A percentile compares a stretch with the other conserved stretches of the same genome.
Evolutionary conservation across 805 yeast species (phyloP).

Genomic region (Nakazawaea anatomiae): DNA sequence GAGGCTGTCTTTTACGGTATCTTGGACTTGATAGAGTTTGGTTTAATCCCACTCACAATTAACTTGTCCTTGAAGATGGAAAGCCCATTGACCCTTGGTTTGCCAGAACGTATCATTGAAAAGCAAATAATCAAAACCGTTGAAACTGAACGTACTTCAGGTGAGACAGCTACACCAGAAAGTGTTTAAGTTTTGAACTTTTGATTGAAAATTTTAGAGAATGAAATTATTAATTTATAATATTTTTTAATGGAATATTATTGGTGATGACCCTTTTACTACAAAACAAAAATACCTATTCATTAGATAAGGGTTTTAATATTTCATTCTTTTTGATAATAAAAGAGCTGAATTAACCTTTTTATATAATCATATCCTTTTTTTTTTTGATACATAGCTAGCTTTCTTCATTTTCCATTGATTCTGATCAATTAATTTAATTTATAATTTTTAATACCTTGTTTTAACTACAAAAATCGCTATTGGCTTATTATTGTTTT

Average conservation of each 20-base stretch:
- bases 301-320: no score
- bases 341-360: no score
- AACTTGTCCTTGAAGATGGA: neutral
- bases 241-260: neutral
- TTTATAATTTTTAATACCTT: neutral
- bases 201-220: neutral
- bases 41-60: neutral
- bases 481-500: no score
- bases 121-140: neutral
- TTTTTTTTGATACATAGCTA: neutral
- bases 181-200: neutral
- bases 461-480: neutral
- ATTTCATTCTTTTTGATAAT: no score
- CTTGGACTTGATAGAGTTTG: slow-evolving; percentile 39
- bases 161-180: slow-evolving; percentile 1
- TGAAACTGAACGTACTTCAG: neutral
- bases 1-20: slow-evolving; percentile 51
- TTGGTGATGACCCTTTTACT: neutral
- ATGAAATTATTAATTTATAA: no score
- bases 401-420: neutral
- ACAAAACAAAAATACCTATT: no score
- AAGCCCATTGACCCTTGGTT: neutral
- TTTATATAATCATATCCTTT: neutral
- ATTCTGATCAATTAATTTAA: neutral
- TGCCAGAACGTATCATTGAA: slow-evolving; percentile 4